A percentile compares a stretch with the other conserved stretches of the same genome.
phyloP scores from a whole-genome alignment of 257 asterid species.

The Solanum chmielewskii region DNA sequence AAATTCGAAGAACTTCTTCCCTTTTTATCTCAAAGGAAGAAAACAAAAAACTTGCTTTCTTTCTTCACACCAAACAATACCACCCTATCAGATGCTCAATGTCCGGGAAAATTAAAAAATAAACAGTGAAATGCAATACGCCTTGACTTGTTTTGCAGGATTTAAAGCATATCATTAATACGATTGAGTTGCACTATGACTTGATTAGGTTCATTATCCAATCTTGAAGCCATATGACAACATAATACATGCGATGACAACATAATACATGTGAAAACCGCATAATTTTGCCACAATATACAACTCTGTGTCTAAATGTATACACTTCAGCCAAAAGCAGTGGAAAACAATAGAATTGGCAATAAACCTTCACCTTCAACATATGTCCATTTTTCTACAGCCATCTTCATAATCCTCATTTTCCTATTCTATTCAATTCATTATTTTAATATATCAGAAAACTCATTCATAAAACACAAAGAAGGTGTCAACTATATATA shows the following conservation, averaged over 20 bases:
- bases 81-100: no score
- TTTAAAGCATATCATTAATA: not conserved
- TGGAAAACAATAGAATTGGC: not conserved
- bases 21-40: no score
- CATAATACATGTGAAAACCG: not conserved
- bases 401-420: not conserved
- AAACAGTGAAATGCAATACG: no score
- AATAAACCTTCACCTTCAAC: not conserved
- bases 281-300: not conserved
- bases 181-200: not conserved
- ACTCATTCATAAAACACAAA: not conserved
- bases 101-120: no score
- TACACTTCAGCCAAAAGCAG: not conserved
- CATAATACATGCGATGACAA: not conserved
- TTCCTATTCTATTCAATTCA: not conserved
- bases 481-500: not conserved
- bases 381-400: not conserved
- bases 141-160: no score
- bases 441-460: not conserved
- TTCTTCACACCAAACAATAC: no score
- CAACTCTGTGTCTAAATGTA: not conserved
- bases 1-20: no score
- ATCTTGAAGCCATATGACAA: not conserved
- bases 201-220: not conserved
- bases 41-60: no score